These are phyloP conservation scores for Colletotrichum viniferum DNA, from an alignment of 2,329 filamentous ascomycete species.

Conservation along the genomic window DNA sequence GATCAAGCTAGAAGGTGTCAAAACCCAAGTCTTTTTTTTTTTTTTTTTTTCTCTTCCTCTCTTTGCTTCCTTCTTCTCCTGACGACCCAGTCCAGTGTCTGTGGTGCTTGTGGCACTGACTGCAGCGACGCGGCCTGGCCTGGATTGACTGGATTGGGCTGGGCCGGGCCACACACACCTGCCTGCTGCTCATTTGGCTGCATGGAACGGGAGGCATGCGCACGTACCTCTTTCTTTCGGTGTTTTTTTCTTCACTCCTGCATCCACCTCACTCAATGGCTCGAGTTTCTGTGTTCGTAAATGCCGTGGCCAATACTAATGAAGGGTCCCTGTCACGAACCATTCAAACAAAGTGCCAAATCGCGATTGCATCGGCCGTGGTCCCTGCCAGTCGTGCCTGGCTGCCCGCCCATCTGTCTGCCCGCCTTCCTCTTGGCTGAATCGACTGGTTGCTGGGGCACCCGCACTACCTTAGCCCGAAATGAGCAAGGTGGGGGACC, in stretches of 20 bases:
- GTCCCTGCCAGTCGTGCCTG: not conserved
- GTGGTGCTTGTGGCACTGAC: not conserved
- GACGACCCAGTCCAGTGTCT: not conserved
- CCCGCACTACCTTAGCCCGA: not conserved
- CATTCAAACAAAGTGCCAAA: not conserved
- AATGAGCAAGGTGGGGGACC: too few relatives aligned
- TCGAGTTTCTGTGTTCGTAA: not conserved
- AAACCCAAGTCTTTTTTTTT: not conserved
- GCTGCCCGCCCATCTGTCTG: not conserved
- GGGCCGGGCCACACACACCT: not conserved
- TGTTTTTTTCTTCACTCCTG: not conserved
- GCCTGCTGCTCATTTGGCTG: not conserved
- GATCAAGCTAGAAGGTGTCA: not conserved
- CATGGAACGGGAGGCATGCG: not conserved
- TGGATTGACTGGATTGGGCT: not conserved
- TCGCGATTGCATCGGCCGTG: not conserved
- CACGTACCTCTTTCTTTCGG: not conserved
- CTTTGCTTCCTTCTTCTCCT: not conserved
- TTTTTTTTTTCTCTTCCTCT: not conserved
- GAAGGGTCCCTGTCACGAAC: not conserved
- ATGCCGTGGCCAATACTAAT: not conserved
- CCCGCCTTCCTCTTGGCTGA: not conserved
- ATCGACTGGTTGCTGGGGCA: not conserved
- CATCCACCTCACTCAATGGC: not conserved
- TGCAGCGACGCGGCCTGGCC: not conserved